Conservation (phyloP, 345 rosid species). For the Odontarrhena argentea region DNA sequence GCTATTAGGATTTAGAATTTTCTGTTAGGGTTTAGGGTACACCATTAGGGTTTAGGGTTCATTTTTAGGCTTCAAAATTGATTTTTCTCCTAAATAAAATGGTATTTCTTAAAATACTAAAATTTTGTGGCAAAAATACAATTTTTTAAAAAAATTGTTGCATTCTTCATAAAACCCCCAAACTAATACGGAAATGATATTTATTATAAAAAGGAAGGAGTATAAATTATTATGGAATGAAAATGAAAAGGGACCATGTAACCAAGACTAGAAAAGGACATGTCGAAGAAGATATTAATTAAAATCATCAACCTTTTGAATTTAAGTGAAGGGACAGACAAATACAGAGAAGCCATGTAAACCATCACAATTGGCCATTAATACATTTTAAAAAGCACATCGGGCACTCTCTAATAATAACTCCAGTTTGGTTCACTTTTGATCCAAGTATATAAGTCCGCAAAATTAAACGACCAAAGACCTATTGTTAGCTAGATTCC, state of each 20-base stretch:
- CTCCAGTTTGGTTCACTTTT: constrained; percentile 21
- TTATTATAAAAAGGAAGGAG: too few species aligned
- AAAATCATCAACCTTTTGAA: constrained; percentile 13
- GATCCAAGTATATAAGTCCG: constrained; percentile 2
- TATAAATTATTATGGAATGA: background rate
- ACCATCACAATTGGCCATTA: constrained; percentile 9
- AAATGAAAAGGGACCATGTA: constrained; percentile 17
- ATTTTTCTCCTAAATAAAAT: too few species aligned
- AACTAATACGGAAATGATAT: too few species aligned
- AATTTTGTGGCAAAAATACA: too few species aligned
- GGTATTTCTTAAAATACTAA: too few species aligned
- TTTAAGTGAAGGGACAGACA: constrained; percentile 14
- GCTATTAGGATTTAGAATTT: too few species aligned
- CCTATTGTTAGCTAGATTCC: constrained; percentile 36
- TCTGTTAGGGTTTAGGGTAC: too few species aligned
- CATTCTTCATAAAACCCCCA: too few species aligned
- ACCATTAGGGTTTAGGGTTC: too few species aligned
- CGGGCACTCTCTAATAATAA: constrained; percentile 2
- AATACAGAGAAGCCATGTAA: constrained; percentile 29
- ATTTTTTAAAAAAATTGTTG: too few species aligned
- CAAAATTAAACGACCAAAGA: constrained; percentile 19
- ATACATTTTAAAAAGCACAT: constrained; percentile 1
- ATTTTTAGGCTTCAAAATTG: too few species aligned
- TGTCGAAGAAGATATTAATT: constrained; percentile 4
- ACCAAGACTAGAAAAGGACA: background rate